A percentile compares a stretch with the other conserved stretches of the same genome.
Conservation (phyloP, 2,329 filamentous ascomycete species). For the Fusarium euwallaceae region DNA sequence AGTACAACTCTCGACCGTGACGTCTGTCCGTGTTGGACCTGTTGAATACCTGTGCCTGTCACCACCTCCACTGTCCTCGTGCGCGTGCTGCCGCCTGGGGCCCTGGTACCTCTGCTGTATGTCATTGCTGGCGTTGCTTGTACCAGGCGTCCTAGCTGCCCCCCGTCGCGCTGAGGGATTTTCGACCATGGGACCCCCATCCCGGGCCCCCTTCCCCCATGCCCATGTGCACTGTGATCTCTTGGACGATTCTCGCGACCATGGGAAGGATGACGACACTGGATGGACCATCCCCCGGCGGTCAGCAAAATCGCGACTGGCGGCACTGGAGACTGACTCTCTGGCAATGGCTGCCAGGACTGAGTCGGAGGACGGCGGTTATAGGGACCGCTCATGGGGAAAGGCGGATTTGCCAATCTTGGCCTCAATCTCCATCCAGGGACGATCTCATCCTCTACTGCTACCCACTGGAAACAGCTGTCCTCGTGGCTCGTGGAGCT, state of each 20-base stretch:
- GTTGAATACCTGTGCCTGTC: conserved; percentile 21
- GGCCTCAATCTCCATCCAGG: conserved; percentile 14
- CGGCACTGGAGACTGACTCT: conserved; percentile 35
- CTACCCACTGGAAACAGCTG: conserved; percentile 12
- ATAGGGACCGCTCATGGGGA: conserved; percentile 20
- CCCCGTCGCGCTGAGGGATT: conserved; percentile 47
- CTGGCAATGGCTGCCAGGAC: not conserved
- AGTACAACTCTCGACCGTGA: conserved; percentile 24
- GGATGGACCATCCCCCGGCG: conserved; percentile 39
- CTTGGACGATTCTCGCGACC: conserved; percentile 35
- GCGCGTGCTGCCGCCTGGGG: conserved; percentile 27
- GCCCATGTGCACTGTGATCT: conserved; percentile 40
- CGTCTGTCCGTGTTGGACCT: conserved; percentile 21
- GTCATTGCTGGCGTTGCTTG: conserved; percentile 40
- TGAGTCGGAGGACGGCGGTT: conserved; percentile 16
- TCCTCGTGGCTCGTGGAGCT: conserved; percentile 25
- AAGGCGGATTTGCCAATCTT: conserved; percentile 26
- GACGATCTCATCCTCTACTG: conserved; percentile 1
- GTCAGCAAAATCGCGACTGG: conserved; percentile 47
- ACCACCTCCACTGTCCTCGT: conserved; percentile 27
- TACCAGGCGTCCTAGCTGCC: conserved; percentile 34
- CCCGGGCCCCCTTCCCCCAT: conserved; percentile 29
- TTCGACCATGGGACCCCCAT: conserved; percentile 39
- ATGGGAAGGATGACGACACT: conserved; percentile 45
- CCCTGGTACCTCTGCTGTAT: conserved; percentile 45